A percentile compares a stretch with the other conserved stretches of the same genome.
phyloP scores from a whole-genome alignment of 306 rosid species.

The Fagus crenata region DNA sequence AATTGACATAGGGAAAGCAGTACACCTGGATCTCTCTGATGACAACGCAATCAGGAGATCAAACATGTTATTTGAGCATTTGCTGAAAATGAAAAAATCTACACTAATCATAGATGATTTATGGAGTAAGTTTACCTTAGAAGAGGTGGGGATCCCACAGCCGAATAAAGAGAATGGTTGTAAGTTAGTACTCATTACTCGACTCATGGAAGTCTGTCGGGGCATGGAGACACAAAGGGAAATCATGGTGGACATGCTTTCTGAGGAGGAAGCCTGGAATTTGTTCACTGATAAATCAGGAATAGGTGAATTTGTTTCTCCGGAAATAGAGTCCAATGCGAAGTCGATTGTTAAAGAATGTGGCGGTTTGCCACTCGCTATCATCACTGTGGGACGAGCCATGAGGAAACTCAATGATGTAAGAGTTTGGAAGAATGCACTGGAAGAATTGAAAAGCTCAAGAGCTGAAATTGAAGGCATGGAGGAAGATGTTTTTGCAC shows the following conservation, averaged over 20 bases:
- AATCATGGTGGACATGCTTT: slow-evolving; percentile 20
- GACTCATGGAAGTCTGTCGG: slow-evolving; percentile 21
- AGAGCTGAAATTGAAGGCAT: slow-evolving; percentile 20
- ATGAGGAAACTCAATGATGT: slow-evolving; percentile 31
- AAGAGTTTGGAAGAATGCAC: slow-evolving; percentile 34
- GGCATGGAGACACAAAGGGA: slow-evolving; percentile 32
- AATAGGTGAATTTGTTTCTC: slow-evolving; percentile 17
- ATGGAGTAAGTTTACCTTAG: slow-evolving; percentile 29
- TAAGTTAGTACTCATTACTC: slow-evolving; percentile 24
- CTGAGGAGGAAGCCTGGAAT: slow-evolving; percentile 24
- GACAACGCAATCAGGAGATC: slow-evolving; percentile 9
- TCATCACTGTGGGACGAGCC: slow-evolving; percentile 31
- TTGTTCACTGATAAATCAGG: slow-evolving; percentile 29
- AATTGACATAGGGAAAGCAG: slow-evolving; percentile 13
- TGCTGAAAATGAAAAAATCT: slow-evolving; percentile 19
- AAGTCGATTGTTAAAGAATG: slow-evolving; percentile 22
- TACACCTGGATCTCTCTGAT: slow-evolving; percentile 7
- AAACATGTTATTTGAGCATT: slow-evolving; percentile 16
- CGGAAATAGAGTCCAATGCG: slow-evolving; percentile 8
- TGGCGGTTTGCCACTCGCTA: slow-evolving; percentile 29
- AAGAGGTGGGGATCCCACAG: slow-evolving; percentile 30
- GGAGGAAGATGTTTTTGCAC: slow-evolving; percentile 31
- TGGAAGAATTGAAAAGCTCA: slow-evolving; percentile 25
- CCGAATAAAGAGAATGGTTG: slow-evolving; percentile 29
- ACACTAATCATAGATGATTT: slow-evolving; percentile 31